A percentile compares a stretch with the other conserved stretches of the same genome.
Conservation (phyloP, 768 basidiomycete genomes). For the Kwoniella europaea region DNA sequence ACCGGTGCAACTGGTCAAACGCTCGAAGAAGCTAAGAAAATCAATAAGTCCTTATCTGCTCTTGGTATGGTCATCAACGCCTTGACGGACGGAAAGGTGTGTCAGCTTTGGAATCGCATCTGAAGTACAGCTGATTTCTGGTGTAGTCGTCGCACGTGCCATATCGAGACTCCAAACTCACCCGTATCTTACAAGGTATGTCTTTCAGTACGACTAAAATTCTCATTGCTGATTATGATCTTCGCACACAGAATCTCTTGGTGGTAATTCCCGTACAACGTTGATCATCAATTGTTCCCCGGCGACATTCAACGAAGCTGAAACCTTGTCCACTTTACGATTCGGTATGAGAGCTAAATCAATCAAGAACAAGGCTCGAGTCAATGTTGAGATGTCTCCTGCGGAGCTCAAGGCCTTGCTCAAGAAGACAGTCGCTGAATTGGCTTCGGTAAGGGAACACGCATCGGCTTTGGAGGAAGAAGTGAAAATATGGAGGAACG, state of each 20-base stretch:
- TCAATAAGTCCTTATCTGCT: conserved; percentile 96
- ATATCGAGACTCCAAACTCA: conserved; percentile 98
- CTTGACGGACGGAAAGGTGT: conserved; percentile 89
- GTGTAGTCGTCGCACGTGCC: conserved; percentile 92
- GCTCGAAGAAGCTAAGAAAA: conserved; percentile 99
- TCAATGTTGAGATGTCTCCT: conserved; percentile 94
- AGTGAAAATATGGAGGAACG: conserved; percentile 83
- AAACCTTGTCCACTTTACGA: conserved; percentile 94
- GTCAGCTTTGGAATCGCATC: too few species aligned
- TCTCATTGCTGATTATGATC: too few species aligned
- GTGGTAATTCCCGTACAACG: conserved; percentile 67
- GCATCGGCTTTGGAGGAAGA: conserved; percentile 86
- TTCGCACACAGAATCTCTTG: conserved; percentile 51
- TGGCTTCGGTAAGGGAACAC: conserved; percentile 80
- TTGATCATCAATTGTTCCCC: conserved; percentile 98
- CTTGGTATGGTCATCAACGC: conserved; percentile 99
- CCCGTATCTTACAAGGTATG: conserved; percentile 98
- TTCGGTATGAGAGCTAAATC: conserved; percentile 99
- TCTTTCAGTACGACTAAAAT: conserved; percentile 58
- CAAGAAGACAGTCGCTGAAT: conserved; percentile 84
- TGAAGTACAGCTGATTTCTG: too few species aligned
- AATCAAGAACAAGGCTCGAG: conserved; percentile 99
- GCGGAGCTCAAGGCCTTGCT: conserved; percentile 91
- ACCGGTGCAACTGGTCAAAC: conserved; percentile 99
- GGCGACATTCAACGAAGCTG: conserved; percentile 93